Percentiles rank a stretch among this genome's conserved stretches.
These are phyloP conservation scores for Ambrosia artemisiifolia DNA, from an alignment of 129 eudicot genomes.

Conservation along the genomic window DNA sequence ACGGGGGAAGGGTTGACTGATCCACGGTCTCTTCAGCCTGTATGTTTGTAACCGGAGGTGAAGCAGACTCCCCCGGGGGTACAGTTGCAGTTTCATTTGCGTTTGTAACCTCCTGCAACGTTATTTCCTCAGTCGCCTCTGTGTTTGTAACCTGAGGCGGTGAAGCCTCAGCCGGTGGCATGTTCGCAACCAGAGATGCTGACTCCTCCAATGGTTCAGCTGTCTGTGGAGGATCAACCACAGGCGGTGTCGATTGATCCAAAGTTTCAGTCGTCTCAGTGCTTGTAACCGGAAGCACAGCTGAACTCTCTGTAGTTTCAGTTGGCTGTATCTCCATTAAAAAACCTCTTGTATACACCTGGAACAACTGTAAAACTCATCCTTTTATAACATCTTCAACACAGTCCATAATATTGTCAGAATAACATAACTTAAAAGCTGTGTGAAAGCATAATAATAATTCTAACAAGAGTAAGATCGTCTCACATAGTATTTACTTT, in stretches of 20 bases:
- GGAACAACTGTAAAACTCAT: neutral
- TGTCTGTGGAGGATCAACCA: constrained; percentile 11
- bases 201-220: constrained; percentile 21
- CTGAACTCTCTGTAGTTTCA: constrained; percentile 23
- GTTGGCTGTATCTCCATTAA: constrained; percentile 29
- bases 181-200: neutral
- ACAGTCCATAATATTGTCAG: neutral
- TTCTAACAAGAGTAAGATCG: neutral
- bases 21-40: constrained; percentile 17
- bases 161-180: constrained; percentile 12
- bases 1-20: constrained; percentile 13
- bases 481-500: neutral
- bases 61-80: constrained; percentile 16
- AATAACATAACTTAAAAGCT: neutral
- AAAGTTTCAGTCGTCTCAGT: constrained; percentile 20
- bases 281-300: constrained; percentile 15
- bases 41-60: constrained; percentile 5
- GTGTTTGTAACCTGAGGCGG: constrained; percentile 12
- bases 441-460: neutral
- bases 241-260: constrained; percentile 20
- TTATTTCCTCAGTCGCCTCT: constrained; percentile 13
- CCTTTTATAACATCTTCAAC: neutral
- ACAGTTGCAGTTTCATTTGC: constrained; percentile 16
- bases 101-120: constrained; percentile 10
- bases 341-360: constrained; percentile 1